Percentiles rank a stretch among this genome's conserved stretches.
These are phyloP conservation scores for Clavispora carvajalis DNA, from an alignment of 805 yeast species.

Conservation along the genomic window DNA sequence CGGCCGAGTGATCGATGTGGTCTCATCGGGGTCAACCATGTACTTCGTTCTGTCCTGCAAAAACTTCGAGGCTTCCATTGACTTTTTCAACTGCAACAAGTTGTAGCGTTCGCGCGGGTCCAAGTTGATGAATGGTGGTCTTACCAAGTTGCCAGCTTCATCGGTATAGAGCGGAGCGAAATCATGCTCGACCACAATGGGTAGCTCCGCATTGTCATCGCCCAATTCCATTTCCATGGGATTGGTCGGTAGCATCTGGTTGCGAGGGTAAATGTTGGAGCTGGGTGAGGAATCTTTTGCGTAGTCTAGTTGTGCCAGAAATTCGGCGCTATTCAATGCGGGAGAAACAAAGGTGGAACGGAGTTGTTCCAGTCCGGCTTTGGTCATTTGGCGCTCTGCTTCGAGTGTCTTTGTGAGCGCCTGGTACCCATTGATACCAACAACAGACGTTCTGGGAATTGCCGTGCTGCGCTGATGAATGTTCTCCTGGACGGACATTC, in stretches of 20 bases:
- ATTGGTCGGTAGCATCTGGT: constrained; percentile 12
- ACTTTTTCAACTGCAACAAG: constrained; percentile 33
- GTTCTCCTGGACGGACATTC: constrained; percentile 8
- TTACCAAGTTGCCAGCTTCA: constrained; percentile 31
- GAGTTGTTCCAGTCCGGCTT: constrained; percentile 1
- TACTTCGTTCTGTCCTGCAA: constrained; percentile 31
- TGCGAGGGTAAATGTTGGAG: constrained; percentile 11
- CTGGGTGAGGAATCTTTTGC: constrained; percentile 13
- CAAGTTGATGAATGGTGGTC: constrained; percentile 41
- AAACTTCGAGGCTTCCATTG: constrained; percentile 32
- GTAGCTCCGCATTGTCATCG: constrained; percentile 5
- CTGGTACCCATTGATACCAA: constrained; percentile 7
- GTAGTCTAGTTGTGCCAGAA: not conserved
- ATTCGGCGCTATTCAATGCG: constrained; percentile 1
- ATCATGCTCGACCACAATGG: constrained; percentile 25
- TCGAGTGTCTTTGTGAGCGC: constrained; percentile 6
- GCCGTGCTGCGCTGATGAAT: constrained; percentile 5
- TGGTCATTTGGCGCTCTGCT: constrained; percentile 3
- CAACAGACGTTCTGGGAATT: constrained; percentile 10
- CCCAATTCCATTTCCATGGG: constrained; percentile 8
- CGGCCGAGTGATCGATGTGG: constrained; percentile 17
- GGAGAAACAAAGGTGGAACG: not conserved
- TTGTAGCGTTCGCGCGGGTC: constrained; percentile 41
- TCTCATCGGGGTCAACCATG: constrained; percentile 38
- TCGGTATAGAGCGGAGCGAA: constrained; percentile 32